Evolutionary conservation across 495 filamentous ascomycete genomes (phyloP), one percentile per base, ranked within the genome.

Genomic region (Talaromyces proteolyticus): DNA sequence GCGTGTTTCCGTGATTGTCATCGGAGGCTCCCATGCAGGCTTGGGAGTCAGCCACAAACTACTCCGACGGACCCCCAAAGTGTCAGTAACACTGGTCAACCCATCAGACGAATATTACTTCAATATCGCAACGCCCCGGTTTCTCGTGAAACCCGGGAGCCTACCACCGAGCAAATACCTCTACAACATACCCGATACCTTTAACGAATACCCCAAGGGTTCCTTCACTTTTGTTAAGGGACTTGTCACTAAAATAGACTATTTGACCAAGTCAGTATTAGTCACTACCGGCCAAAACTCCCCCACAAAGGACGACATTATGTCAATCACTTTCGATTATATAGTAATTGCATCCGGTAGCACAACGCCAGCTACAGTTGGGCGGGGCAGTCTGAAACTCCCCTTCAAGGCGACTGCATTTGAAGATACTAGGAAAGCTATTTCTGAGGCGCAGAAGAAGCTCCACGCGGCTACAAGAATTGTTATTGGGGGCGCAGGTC

Each of bases 401-500:
- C 80, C 82, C 3, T 81, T 79, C 70, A 84, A 83, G 54, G 57
- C 53, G 21, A 51, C 69, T 20, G 62, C 53, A 3, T 65, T 66
- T 17, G 69, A 77, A 45, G 59, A 71, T 44, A 74, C 74, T 17
- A 60, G 67, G 36, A 42, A 65, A 2, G 37, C 56, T 3, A 64
- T 84, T 41, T 56, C 72, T 42, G 53, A 59, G 3, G 68, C 76
- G 22, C 76, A 76, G 44, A 47, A 70, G 12, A 42, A 57, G 18
- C 74, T 88, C 44, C 53, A 64, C 3, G 51, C 26, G 1, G 85
- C 85, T 18, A 74, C 78, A 44, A 73, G 65, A 17, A 80, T 91
- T 50, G 75, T 85, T 4, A 62, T 88, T 40, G 81, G 71, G 4
- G 88, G 88, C 24, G 87, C 72, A 0, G 88, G 88, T 0, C 67